Conservation (phyloP, 176 grass and related monocot genomes). For the Triticum turgidum region DNA sequence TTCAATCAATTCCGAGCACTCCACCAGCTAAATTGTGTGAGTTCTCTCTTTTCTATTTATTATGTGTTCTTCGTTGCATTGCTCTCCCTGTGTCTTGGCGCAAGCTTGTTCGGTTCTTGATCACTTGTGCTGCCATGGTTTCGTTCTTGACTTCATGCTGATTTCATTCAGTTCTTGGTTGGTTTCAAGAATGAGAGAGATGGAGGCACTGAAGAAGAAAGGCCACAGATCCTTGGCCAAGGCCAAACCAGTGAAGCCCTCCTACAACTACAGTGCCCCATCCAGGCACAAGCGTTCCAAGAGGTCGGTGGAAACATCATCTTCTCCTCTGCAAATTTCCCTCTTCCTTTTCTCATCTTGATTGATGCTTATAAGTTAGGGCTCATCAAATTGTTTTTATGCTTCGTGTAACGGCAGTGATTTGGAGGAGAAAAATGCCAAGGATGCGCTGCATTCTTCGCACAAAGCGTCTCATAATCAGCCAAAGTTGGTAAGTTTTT, state of each 20-base stretch:
- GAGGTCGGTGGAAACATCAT: conserved; percentile 43
- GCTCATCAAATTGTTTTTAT: conserved; percentile 1
- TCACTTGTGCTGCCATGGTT: conserved; percentile 6
- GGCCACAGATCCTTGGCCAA: conserved; percentile 33
- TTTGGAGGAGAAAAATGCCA: conserved; percentile 49
- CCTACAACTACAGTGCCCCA: conserved; percentile 26
- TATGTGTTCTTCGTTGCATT: background rate
- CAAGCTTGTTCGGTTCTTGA: conserved; percentile 13
- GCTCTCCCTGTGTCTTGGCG: background rate
- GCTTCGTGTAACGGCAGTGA: conserved; percentile 50
- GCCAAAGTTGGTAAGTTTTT: conserved; percentile 47
- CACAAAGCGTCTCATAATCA: conserved; percentile 29
- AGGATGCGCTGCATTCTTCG: conserved; percentile 40
- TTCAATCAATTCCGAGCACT: conserved; percentile 1
- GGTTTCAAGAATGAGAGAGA: conserved; percentile 32
- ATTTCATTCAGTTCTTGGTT: conserved; percentile 36
- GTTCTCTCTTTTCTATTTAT: background rate
- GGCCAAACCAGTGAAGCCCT: conserved; percentile 29
- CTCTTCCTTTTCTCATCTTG: background rate
- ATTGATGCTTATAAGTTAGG: background rate
- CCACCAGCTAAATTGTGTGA: conserved; percentile 41
- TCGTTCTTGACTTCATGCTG: background rate
- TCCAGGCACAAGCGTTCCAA: conserved; percentile 42
- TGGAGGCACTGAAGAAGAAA: conserved; percentile 51
- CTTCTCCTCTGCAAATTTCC: background rate